Conservation (phyloP, 2,329 filamentous ascomycete genomes). For the Sporothrix luriei region DNA sequence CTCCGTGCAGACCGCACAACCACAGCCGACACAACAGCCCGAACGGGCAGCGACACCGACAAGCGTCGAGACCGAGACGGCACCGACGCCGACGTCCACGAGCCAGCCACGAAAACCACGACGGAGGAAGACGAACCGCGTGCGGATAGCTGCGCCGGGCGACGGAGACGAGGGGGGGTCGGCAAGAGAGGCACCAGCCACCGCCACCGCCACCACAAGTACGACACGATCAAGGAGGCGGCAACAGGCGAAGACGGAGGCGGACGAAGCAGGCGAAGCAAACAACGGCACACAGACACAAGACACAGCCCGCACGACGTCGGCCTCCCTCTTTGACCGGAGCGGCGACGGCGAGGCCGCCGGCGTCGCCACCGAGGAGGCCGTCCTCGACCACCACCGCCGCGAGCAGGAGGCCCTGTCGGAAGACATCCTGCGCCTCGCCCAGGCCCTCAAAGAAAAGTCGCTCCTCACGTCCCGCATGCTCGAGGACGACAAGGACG, state of each 20-base stretch:
- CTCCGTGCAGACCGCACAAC: neutral
- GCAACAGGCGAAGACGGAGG: neutral
- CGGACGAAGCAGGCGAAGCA: too few species aligned
- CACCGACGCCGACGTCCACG: neutral
- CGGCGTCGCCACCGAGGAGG: constrained; percentile 61
- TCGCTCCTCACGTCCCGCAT: constrained; percentile 71
- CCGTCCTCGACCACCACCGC: constrained; percentile 74
- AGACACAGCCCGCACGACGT: constrained; percentile 34
- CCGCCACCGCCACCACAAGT: constrained; percentile 28
- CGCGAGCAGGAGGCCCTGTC: constrained; percentile 82
- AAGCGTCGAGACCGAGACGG: neutral
- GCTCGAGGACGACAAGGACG: constrained; percentile 71
- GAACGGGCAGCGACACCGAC: neutral
- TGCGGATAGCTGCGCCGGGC: constrained; percentile 22
- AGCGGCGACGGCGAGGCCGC: constrained; percentile 35
- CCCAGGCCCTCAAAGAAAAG: constrained; percentile 73
- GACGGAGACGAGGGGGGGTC: constrained; percentile 23
- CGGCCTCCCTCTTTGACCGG: constrained; percentile 33
- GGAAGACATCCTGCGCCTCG: constrained; percentile 77
- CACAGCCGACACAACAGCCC: neutral
- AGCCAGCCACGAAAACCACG: neutral
- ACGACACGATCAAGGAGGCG: constrained; percentile 26
- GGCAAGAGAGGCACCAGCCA: constrained; percentile 27
- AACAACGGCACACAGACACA: neutral
- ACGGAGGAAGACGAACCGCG: constrained; percentile 23